These are phyloP conservation scores for Penicillium decumbens DNA, from an alignment of 2,329 filamentous ascomycete genomes.

Conservation along the genomic window DNA sequence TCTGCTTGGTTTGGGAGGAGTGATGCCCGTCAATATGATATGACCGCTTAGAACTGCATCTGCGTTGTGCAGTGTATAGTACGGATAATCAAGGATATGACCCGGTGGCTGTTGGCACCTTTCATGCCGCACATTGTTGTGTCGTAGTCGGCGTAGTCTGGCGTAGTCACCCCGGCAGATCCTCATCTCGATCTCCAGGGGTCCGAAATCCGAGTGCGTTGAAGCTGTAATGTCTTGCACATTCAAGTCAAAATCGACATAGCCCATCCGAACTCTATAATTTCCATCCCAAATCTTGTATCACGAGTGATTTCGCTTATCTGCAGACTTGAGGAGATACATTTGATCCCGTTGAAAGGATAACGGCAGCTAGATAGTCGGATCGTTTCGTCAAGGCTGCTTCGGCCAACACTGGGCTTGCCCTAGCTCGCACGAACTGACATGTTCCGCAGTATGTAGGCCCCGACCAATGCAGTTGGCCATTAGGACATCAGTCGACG, in stretches of 20 bases:
- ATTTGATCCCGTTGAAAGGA: neutral
- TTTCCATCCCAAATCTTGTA: neutral
- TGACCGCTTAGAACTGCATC: constrained; percentile 26
- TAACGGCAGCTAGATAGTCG: neutral
- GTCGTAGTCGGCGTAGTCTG: neutral
- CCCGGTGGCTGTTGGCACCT: constrained; percentile 3
- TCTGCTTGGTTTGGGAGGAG: constrained; percentile 2
- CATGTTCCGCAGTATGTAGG: neutral
- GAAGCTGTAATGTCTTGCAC: neutral
- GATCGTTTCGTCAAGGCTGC: neutral
- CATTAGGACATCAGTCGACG: neutral
- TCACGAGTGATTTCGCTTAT: neutral
- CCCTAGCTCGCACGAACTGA: neutral
- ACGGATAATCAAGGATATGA: constrained; percentile 20
- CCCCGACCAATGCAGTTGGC: neutral
- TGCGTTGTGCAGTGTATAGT: constrained; percentile 26
- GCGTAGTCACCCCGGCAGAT: neutral
- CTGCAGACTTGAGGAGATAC: neutral
- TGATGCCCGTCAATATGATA: constrained; percentile 24
- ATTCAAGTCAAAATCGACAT: neutral
- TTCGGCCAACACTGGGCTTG: neutral
- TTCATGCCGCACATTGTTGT: neutral
- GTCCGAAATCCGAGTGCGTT: neutral
- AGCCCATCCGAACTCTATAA: neutral
- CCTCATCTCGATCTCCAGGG: neutral